These are phyloP conservation scores for Penicillium alfredii DNA, from an alignment of 495 filamentous ascomycete genomes.

Conservation along the genomic window DNA sequence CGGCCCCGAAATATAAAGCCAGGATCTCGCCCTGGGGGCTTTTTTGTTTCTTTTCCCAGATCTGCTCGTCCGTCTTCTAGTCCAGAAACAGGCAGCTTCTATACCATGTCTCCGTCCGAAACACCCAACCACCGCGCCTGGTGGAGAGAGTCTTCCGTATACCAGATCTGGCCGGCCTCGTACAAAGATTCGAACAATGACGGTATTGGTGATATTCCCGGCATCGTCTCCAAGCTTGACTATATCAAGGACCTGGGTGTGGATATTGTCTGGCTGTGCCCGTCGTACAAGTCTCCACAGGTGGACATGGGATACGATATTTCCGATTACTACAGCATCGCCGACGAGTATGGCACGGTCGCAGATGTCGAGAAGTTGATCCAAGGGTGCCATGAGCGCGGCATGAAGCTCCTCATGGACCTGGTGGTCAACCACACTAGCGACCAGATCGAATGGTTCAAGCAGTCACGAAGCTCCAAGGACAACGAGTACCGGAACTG, in stretches of 20 bases:
- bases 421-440: constrained; percentile 76
- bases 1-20: constrained; percentile 3
- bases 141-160: constrained; percentile 56
- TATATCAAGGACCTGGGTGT: constrained; percentile 59
- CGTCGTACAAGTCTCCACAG: constrained; percentile 61
- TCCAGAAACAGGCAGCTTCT: too few species aligned
- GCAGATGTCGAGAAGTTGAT: constrained; percentile 61
- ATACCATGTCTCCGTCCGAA: constrained; percentile 23
- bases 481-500: constrained; percentile 58
- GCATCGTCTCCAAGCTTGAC: constrained; percentile 59
- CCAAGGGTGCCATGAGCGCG: constrained; percentile 46
- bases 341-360: constrained; percentile 56
- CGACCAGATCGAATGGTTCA: constrained; percentile 73
- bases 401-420: constrained; percentile 68
- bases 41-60: too few species aligned
- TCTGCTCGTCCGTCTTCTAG: too few species aligned
- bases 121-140: constrained; percentile 38
- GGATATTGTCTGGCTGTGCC: constrained; percentile 64
- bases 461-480: constrained; percentile 56
- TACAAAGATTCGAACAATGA: constrained; percentile 64
- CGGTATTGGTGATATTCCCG: constrained; percentile 62
- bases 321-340: constrained; percentile 59
- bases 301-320: constrained; percentile 62
- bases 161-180: constrained; percentile 65
- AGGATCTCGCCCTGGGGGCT: too few species aligned